Evolutionary conservation across 176 grass and related monocot species (phyloP), one percentile per base, ranked within the genome.

Genomic region (Canna indica): DNA sequence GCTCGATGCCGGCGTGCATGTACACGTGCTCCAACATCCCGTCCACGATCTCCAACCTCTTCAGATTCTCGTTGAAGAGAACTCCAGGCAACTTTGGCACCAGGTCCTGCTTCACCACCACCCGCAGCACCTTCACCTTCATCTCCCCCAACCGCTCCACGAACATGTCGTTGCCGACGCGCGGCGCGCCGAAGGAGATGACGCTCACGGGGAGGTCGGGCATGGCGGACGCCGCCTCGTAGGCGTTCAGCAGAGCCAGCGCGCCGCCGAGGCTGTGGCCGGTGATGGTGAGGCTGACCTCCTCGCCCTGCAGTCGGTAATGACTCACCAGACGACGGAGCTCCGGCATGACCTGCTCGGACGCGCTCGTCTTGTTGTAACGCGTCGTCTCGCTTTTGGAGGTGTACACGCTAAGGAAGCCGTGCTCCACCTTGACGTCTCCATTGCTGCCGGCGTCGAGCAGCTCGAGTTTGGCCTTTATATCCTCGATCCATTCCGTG

Each of bases 201-300:
- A 87, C 84, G 77, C 57, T 83, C 17, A 81, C 56, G 7, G 83
- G 69, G 20, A 45, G 18, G 38, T 82, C 70, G 25, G 6, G 69
- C n/a, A 38, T 26, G 28, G 42, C 69, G 29, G 76, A 72, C 4
- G 75, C 79, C 15, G 88, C 79, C 62, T 83, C 88, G 45, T 77
- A 73, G 25, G 85, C 82, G 28, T 86, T 53, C 29, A 91, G 79
- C 72, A 83, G 33, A 0, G 88, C 79, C 42, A 87, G 82, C 16
- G 85, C 85, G 48, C 85, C 88, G 54, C 88, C 82, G 32, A 91
- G 85, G 78, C 88, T 87, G 79, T 87, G 88, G 28, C 88, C 85
- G 18, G 88, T 76, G 53, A 80, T 15, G 0, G 79, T 85, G 18
- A 88, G 53, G 65, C 47, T 74, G 13, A 85, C 77, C 22, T 77